These are phyloP conservation scores for Coemansia aciculifera DNA, from an alignment of 192 early-diverging fungal genomes.

Conservation along the genomic window DNA sequence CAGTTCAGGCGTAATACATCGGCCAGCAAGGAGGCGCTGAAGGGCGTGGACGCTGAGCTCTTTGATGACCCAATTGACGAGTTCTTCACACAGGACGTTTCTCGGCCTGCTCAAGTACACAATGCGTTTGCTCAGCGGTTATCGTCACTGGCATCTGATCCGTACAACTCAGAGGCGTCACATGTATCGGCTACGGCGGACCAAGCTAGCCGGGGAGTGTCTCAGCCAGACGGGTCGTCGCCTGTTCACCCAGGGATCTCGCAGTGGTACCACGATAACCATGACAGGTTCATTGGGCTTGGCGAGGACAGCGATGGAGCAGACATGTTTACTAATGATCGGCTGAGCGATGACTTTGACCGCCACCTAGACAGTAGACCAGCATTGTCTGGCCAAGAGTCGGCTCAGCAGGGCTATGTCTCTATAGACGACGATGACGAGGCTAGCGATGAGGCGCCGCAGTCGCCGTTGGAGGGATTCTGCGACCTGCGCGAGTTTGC, in stretches of 20 bases:
- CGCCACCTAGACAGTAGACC: neutral
- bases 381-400: neutral
- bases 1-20: neutral
- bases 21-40: slow-evolving; percentile 1
- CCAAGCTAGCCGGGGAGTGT: neutral
- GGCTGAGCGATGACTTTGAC: neutral
- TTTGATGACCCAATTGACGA: slow-evolving; percentile 47
- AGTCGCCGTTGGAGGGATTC: slow-evolving; percentile 52
- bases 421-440: neutral
- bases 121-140: neutral
- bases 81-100: slow-evolving; percentile 22
- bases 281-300: neutral
- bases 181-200: neutral
- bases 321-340: neutral
- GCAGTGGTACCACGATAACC: slow-evolving; percentile 46
- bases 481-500: slow-evolving; percentile 29
- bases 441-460: neutral
- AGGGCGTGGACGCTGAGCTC: slow-evolving; percentile 18
- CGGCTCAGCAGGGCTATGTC: neutral
- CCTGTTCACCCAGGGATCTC: slow-evolving; percentile 18
- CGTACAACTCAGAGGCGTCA: neutral
- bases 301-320: slow-evolving; percentile 8
- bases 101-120: neutral
- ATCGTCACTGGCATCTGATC: neutral
- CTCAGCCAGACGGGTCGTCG: neutral